A percentile compares a stretch with the other conserved stretches of the same genome.
phyloP scores from a whole-genome alignment of 805 yeast genomes.

The Groenewaldozyma tartarivorans region DNA sequence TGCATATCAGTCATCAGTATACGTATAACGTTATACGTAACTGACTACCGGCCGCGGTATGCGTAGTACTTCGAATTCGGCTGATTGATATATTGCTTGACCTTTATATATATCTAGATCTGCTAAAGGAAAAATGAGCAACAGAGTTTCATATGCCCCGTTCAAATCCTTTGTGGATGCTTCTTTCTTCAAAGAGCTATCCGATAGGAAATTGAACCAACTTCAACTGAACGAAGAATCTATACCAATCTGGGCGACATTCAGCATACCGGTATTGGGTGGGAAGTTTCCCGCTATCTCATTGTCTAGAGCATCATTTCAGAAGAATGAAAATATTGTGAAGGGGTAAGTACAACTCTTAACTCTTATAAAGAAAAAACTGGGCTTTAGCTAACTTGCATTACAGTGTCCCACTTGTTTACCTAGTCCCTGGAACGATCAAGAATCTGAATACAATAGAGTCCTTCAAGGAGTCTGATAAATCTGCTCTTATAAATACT shows the following conservation, averaged over 20 bases:
- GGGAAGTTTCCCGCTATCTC: conserved; percentile 29
- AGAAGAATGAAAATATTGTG: conserved; percentile 18
- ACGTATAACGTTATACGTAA: too few species aligned
- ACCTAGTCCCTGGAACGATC: conserved; percentile 34
- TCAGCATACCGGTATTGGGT: conserved; percentile 20
- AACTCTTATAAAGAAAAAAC: too few species aligned
- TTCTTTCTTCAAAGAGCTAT: conserved; percentile 70
- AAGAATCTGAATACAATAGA: conserved; percentile 75
- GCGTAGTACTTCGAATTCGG: too few species aligned
- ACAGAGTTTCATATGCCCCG: conserved; percentile 34
- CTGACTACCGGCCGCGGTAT: too few species aligned
- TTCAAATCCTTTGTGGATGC: conserved; percentile 73
- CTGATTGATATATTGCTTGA: too few species aligned
- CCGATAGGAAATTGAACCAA: conserved; percentile 64
- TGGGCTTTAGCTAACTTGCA: too few species aligned
- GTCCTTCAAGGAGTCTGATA: conserved; percentile 66
- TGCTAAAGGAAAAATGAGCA: conserved; percentile 6
- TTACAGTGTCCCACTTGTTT: conserved; percentile 11
- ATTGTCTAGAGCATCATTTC: conserved; percentile 16
- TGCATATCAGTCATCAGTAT: too few species aligned
- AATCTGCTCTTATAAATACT: conserved; percentile 43
- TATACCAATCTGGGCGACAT: conserved; percentile 34
- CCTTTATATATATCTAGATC: too few species aligned
- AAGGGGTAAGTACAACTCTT: conserved; percentile 5
- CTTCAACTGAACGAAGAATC: conserved; percentile 51